Evolutionary conservation across 768 basidiomycete species (phyloP).

Genomic region (Cantharellus cinnabarinus): DNA sequence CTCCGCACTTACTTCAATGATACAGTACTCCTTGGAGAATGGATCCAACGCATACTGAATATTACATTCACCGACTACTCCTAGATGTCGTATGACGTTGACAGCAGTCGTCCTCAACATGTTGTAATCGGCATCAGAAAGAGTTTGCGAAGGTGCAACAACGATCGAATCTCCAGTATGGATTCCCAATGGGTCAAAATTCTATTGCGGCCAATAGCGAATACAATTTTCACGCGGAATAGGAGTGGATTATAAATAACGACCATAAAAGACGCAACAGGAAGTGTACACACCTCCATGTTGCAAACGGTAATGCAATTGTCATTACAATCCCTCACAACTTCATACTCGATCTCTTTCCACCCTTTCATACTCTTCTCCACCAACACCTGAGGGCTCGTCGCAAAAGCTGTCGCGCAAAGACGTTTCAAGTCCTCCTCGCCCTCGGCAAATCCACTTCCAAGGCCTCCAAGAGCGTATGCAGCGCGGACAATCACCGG

Average conservation of each 20-base stretch:
- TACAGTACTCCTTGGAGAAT: conserved; percentile 87
- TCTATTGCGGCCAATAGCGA: conserved; percentile 27
- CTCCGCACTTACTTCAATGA: conserved; percentile 53
- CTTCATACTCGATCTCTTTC: conserved; percentile 99
- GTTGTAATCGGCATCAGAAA: conserved; percentile 98
- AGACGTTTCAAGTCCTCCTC: conserved; percentile 74
- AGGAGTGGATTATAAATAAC: too few species aligned
- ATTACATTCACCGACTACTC: conserved; percentile 96
- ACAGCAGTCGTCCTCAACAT: conserved; percentile 97
- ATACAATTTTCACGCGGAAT: too few species aligned
- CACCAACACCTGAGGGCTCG: conserved; percentile 93
- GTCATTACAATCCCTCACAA: conserved; percentile 90
- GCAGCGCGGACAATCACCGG: conserved; percentile 95
- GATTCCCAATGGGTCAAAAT: conserved; percentile 96
- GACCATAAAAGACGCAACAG: neutral
- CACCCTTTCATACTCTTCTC: conserved; percentile 99
- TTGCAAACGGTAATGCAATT: conserved; percentile 99
- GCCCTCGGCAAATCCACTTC: conserved; percentile 90
- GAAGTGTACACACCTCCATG: conserved; percentile 70
- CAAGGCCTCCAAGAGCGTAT: conserved; percentile 88
- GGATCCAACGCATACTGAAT: conserved; percentile 98
- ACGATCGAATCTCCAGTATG: conserved; percentile 99
- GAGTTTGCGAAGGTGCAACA: conserved; percentile 89
- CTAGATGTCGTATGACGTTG: conserved; percentile 87
- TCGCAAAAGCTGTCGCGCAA: conserved; percentile 90